phyloP scores from a whole-genome alignment of 2,329 filamentous ascomycete genomes.

The Aspergillus neoniger region DNA sequence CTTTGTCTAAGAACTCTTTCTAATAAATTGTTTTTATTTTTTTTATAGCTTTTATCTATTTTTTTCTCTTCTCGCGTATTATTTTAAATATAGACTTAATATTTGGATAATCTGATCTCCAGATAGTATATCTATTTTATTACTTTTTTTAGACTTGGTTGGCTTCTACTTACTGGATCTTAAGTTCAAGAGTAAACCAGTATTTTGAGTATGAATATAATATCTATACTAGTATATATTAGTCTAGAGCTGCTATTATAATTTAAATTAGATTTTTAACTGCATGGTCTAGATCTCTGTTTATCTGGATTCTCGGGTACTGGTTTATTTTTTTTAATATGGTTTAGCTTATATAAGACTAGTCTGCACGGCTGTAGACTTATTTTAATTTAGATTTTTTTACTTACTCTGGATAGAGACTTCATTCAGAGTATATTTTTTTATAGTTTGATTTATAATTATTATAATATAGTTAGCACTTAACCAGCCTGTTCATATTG shows the following conservation, averaged over 20 bases:
- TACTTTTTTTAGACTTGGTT: constrained; percentile 24
- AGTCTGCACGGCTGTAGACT: constrained; percentile 18
- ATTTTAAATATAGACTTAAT: constrained; percentile 14
- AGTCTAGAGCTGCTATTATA: constrained; percentile 13
- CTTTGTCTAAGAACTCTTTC: constrained; percentile 28
- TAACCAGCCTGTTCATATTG: constrained; percentile 17
- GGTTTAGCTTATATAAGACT: constrained; percentile 12
- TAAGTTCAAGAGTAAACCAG: constrained; percentile 29
- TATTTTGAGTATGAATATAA: constrained; percentile 25
- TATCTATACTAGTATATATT: constrained; percentile 11
- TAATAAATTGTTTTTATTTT: constrained; percentile 23
- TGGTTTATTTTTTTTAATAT: constrained; percentile 10
- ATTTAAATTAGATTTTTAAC: constrained; percentile 4
- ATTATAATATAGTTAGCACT: constrained; percentile 27
- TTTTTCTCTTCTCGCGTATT: constrained; percentile 19
- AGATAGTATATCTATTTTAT: constrained; percentile 16
- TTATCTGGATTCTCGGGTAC: constrained; percentile 10
- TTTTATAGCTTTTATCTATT: constrained; percentile 25
- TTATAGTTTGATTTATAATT: constrained; percentile 27
- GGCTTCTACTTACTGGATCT: constrained; percentile 22
- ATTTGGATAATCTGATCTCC: constrained; percentile 5
- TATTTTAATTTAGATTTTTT: constrained; percentile 11
- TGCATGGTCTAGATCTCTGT: constrained; percentile 9
- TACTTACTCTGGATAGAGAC: constrained; percentile 8
- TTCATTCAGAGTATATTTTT: constrained; percentile 25